phyloP scores from a whole-genome alignment of 2,329 filamentous ascomycete genomes.

The Ophiostoma ips region DNA sequence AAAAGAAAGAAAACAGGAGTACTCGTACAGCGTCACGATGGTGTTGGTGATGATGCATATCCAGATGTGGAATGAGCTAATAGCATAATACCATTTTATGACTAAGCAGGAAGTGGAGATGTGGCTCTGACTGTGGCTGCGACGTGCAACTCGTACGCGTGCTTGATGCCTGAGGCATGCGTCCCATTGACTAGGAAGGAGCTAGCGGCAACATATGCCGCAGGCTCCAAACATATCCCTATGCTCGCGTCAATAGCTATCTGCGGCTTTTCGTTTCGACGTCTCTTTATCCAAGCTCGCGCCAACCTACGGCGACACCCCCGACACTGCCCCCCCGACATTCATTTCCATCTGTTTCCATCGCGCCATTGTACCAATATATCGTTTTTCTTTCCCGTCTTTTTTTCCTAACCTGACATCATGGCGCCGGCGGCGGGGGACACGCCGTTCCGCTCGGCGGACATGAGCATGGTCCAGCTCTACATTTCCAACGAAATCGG shows the following conservation, averaged over 20 bases:
- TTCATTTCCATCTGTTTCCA: background rate
- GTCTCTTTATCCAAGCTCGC: slow-evolving; percentile 5
- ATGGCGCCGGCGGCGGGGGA: slow-evolving; percentile 60
- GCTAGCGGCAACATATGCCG: slow-evolving; percentile 13
- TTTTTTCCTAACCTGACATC: slow-evolving; percentile 17
- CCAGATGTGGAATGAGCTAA: background rate
- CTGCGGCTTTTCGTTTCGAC: slow-evolving; percentile 8
- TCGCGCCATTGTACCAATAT: background rate
- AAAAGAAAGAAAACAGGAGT: no score
- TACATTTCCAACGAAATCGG: slow-evolving; percentile 99
- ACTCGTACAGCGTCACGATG: no score
- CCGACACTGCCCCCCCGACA: slow-evolving; percentile 1
- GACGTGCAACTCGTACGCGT: slow-evolving; percentile 2
- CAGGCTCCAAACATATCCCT: slow-evolving; percentile 8
- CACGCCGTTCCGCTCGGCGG: slow-evolving; percentile 98
- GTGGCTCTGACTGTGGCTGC: background rate
- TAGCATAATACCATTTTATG: background rate
- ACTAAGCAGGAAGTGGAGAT: background rate
- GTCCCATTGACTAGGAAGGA: background rate
- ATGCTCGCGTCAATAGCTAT: slow-evolving; percentile 5
- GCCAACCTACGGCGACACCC: slow-evolving; percentile 7
- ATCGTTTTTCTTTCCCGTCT: background rate
- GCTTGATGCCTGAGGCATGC: slow-evolving; percentile 11
- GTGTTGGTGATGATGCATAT: background rate
- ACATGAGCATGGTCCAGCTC: slow-evolving; percentile 99